phyloP scores from a whole-genome alignment of 305 asterid species.

The Fraxinus ornus region DNA sequence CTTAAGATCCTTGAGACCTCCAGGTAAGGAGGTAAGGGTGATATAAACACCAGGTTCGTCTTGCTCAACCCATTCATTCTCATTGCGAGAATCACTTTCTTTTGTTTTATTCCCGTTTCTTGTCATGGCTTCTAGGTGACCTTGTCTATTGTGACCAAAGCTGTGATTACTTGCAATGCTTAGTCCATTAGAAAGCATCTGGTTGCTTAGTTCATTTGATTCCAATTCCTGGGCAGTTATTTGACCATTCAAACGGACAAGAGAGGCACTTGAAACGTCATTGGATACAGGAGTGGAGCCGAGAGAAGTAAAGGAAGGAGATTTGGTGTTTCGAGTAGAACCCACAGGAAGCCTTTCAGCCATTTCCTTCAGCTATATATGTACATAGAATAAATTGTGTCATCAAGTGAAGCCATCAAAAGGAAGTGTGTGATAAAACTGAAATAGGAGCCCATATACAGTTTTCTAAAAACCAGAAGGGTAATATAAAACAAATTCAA shows the following conservation, averaged over 20 bases:
- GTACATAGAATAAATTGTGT: slow-evolving; percentile 24
- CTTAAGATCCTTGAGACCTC: slow-evolving; percentile 88
- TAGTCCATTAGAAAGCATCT: slow-evolving; percentile 54
- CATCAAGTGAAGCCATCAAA: slow-evolving; percentile 18
- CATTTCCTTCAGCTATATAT: slow-evolving; percentile 72
- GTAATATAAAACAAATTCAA: background rate
- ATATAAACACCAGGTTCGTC: slow-evolving; percentile 97
- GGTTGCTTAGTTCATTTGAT: slow-evolving; percentile 47
- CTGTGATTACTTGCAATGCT: slow-evolving; percentile 51
- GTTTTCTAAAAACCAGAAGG: background rate
- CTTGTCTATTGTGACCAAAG: slow-evolving; percentile 56
- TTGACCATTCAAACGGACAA: slow-evolving; percentile 47
- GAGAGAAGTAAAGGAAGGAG: slow-evolving; percentile 49
- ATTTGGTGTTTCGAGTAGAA: slow-evolving; percentile 57
- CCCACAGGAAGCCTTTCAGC: slow-evolving; percentile 92
- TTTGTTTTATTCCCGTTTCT: slow-evolving; percentile 63
- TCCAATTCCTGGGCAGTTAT: slow-evolving; percentile 49
- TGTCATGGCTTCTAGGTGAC: slow-evolving; percentile 47
- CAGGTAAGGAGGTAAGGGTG: slow-evolving; percentile 90
- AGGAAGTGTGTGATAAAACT: background rate
- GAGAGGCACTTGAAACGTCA: slow-evolving; percentile 46
- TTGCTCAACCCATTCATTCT: slow-evolving; percentile 96
- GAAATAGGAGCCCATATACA: background rate
- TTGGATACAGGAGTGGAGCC: slow-evolving; percentile 35
- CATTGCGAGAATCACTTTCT: slow-evolving; percentile 67